phyloP scores from a whole-genome alignment of 2,329 filamentous ascomycete species.

The Colletotrichum plurivorum region DNA sequence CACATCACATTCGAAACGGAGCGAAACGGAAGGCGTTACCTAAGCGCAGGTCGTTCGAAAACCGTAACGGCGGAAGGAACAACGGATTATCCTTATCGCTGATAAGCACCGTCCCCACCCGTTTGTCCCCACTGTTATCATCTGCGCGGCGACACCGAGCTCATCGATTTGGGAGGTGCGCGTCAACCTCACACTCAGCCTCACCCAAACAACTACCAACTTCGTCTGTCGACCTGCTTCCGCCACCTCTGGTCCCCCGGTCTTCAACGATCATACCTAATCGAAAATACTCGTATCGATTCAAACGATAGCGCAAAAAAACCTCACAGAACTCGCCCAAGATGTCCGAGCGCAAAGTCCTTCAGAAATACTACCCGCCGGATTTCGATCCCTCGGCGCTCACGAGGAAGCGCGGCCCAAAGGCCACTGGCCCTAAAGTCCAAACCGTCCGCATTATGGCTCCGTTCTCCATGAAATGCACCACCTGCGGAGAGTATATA shows the following conservation, averaged over 20 bases:
- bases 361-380: constrained; percentile 75
- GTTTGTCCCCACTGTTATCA: constrained; percentile 10
- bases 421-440: constrained; percentile 81
- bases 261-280: too few species aligned
- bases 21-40: neutral
- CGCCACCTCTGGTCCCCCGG: too few species aligned
- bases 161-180: neutral
- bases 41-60: neutral
- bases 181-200: neutral
- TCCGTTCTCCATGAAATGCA: constrained; percentile 85
- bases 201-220: too few species aligned
- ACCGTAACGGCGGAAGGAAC: neutral
- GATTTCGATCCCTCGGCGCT: constrained; percentile 94
- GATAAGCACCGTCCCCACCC: neutral
- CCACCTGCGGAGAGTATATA: constrained; percentile 79
- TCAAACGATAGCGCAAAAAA: too few species aligned
- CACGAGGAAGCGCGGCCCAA: constrained; percentile 76
- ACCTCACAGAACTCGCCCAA: constrained; percentile 45
- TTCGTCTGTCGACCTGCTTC: too few species aligned
- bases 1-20: neutral
- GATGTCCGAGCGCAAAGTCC: constrained; percentile 91
- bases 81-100: neutral
- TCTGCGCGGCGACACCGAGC: constrained; percentile 5
- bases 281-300: too few species aligned
- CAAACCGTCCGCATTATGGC: constrained; percentile 94